Evolutionary conservation across 2,329 filamentous ascomycete species (phyloP), one percentile per base, ranked within the genome.

Genomic region (Pseudogymnoascus sp.): DNA sequence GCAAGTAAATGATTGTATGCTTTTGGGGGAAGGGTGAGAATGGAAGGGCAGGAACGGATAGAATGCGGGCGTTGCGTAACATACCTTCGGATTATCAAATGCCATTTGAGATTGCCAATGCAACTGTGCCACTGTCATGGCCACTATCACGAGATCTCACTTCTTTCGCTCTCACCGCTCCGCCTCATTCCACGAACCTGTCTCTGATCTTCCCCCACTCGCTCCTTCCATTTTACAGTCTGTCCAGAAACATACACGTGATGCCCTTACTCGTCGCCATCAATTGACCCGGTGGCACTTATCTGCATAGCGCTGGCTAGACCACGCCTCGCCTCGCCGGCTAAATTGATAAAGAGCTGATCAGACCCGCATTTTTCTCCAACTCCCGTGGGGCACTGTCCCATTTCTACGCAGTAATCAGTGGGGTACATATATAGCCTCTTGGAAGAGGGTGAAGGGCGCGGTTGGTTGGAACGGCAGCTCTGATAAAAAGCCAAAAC

Each of bases 391-490:
- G 47, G 47, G n/a, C 47, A 33, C 25, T 53, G 25, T 53, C 25
- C 33, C 47, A 33, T 33, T 18, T 33, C 15, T 53, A 9, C 14
- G n/a, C 47, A 53, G n/a, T 11, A 33, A 33, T 18, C 47, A 53
- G 47, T 53, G 47, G 47, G 47, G 47, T 53, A 53, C 47, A 53
- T 53, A 33, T 30, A 53, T 8, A 53, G 47, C 25, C 47, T 53
- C 25, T 50, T 28, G 22, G 22, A 22, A 22, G 22, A 2, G 22
- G 22, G 41, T 28, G 14, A n/a, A 6, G 4, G n/a, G 4, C n/a
- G 47, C 18, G 38, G 38, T 41, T 41, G 38, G 38, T 22, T 22
- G 47, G 9, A 53, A 30, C 25, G 14, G 14, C 43, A 50, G 43
- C n/a, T 4, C 43, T 6, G 47, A 33, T 53, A 18, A 53, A 53